Conservation (phyloP, 108 stramenopile genomes). For the Discostella stelligeroides region DNA sequence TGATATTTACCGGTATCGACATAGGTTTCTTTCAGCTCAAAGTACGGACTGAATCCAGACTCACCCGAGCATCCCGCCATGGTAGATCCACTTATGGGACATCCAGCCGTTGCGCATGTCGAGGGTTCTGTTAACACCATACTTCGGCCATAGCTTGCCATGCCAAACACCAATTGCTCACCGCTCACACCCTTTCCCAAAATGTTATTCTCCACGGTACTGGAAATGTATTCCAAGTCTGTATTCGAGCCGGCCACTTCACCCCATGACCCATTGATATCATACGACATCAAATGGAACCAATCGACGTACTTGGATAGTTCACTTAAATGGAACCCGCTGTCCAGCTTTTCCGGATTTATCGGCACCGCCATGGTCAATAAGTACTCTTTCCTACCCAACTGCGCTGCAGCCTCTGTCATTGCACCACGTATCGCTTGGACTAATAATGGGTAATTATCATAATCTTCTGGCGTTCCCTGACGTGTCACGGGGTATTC, state of each 20-base stretch:
- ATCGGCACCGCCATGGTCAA: slow-evolving; percentile 39
- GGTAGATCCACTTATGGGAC: slow-evolving; percentile 29
- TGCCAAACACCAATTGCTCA: slow-evolving; percentile 34
- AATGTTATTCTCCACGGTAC: slow-evolving; percentile 28
- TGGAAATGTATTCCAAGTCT: slow-evolving; percentile 31
- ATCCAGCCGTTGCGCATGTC: slow-evolving; percentile 35
- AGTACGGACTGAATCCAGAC: slow-evolving; percentile 37
- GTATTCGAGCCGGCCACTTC: slow-evolving; percentile 32
- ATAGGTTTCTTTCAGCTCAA: slow-evolving; percentile 34
- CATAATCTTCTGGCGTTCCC: slow-evolving; percentile 33
- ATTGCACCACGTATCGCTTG: slow-evolving; percentile 16
- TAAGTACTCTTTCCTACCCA: slow-evolving; percentile 8
- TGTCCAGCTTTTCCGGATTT: slow-evolving; percentile 13
- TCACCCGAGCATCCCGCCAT: slow-evolving; percentile 38
- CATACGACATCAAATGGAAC: slow-evolving; percentile 48
- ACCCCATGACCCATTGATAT: slow-evolving; percentile 40
- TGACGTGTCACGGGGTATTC: slow-evolving; percentile 43
- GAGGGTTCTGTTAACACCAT: slow-evolving; percentile 16
- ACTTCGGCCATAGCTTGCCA: slow-evolving; percentile 46
- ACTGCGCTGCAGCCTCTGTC: background rate
- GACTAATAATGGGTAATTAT: slow-evolving; percentile 26
- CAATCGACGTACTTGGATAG: slow-evolving; percentile 28
- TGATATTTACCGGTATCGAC: slow-evolving; percentile 32
- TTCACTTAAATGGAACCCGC: slow-evolving; percentile 24
- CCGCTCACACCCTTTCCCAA: slow-evolving; percentile 14